These are phyloP conservation scores for Phytopythium delawarense DNA, from an alignment of 352 stramenopile genomes.

Conservation along the genomic window DNA sequence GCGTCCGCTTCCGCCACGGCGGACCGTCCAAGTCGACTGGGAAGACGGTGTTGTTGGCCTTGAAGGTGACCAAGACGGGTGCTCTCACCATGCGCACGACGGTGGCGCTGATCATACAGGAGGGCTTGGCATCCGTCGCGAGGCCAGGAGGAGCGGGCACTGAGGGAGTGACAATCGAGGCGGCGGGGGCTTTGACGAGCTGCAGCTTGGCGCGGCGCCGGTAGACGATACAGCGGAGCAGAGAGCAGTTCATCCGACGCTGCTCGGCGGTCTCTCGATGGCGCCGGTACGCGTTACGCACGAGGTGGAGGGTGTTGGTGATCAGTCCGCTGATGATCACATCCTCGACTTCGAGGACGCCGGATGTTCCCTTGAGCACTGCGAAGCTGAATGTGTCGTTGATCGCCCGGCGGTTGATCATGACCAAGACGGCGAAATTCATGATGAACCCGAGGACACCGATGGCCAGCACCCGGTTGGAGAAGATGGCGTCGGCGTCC, in stretches of 20 bases:
- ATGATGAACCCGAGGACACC: not conserved
- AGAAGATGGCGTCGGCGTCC: conserved; percentile 13
- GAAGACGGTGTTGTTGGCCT: not conserved
- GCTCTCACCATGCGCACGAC: not conserved
- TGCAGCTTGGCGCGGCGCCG: conserved; percentile 2
- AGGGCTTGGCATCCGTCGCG: not conserved
- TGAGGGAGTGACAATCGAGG: not conserved
- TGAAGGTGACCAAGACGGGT: not conserved
- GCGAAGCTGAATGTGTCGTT: not conserved
- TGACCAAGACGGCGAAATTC: not conserved
- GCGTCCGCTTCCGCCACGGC: not conserved
- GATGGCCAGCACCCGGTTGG: not conserved
- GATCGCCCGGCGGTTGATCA: conserved; percentile 6
- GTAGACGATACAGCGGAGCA: conserved; percentile 8
- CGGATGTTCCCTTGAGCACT: not conserved
- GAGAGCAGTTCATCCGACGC: not conserved
- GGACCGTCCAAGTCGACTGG: not conserved
- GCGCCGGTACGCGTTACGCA: conserved; percentile 3
- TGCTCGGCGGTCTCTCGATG: conserved; percentile 1
- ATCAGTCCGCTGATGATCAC: conserved; percentile 7
- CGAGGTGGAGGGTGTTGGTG: conserved; percentile 1
- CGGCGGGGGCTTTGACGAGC: not conserved
- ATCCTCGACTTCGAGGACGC: not conserved
- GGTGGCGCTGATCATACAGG: not conserved
- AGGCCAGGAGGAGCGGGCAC: not conserved